Percentiles rank a stretch among this genome's conserved stretches.
phyloP scores from a whole-genome alignment of 164 flowering plant species.

The Kalanchoe fedtschenkoi region DNA sequence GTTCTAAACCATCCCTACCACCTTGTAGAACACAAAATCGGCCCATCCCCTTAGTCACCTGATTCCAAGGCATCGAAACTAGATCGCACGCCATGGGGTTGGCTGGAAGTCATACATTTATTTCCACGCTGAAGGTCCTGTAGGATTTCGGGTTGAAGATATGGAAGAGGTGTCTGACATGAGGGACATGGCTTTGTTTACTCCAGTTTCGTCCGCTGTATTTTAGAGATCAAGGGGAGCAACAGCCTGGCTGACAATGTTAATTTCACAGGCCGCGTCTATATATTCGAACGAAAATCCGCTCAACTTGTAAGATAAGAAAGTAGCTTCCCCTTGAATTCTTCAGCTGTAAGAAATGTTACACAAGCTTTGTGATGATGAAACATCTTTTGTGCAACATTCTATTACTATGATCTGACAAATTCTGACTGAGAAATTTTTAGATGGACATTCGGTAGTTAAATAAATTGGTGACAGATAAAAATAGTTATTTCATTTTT shows the following conservation, averaged over 20 bases:
- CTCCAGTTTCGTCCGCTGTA: neutral
- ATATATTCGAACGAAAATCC: neutral
- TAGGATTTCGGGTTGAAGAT: neutral
- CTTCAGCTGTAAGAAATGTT: neutral
- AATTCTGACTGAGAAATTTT: too few relatives aligned
- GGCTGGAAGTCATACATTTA: neutral
- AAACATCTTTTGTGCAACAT: too few relatives aligned
- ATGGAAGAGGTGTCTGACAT: neutral
- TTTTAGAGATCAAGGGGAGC: neutral
- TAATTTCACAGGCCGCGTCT: neutral
- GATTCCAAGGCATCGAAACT: too few relatives aligned
- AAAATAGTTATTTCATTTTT: too few relatives aligned
- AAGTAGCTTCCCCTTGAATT: too few relatives aligned
- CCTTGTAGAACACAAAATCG: neutral
- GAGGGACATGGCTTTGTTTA: too few relatives aligned
- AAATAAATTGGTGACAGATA: too few relatives aligned
- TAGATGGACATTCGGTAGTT: too few relatives aligned
- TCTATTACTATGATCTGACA: too few relatives aligned
- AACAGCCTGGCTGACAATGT: neutral
- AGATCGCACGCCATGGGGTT: too few relatives aligned
- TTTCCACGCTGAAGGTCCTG: neutral
- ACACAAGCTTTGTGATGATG: too few relatives aligned
- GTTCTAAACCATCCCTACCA: constrained; percentile 20
- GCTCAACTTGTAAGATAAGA: neutral
- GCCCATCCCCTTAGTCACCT: neutral